Conservation (phyloP, 352 stramenopile genomes). For the Phytophthora hybrid region DNA sequence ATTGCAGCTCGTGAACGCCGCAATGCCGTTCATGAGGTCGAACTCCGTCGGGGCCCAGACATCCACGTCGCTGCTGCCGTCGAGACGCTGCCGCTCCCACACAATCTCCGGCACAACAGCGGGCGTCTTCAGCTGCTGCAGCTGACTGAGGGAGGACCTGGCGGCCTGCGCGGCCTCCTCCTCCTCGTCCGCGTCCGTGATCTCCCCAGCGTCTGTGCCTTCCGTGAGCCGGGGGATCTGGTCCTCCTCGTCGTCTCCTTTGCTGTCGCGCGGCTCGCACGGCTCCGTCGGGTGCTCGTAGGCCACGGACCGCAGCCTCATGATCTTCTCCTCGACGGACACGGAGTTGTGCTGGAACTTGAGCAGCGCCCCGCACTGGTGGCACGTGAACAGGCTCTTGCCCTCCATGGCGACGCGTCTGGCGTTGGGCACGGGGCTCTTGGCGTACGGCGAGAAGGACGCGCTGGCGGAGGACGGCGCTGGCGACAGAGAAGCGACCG, state of each 20-base stretch:
- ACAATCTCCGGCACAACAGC: constrained; percentile 59
- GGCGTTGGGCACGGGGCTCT: constrained; percentile 24
- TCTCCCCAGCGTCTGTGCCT: constrained; percentile 37
- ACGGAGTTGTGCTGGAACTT: constrained; percentile 70
- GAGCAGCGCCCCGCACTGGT: constrained; percentile 73
- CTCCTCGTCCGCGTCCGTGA: constrained; percentile 47
- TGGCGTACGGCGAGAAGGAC: constrained; percentile 42
- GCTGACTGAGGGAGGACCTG: constrained; percentile 37
- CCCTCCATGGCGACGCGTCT: constrained; percentile 67
- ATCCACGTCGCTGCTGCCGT: constrained; percentile 26
- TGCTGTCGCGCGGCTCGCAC: constrained; percentile 32
- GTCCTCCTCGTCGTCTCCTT: constrained; percentile 36
- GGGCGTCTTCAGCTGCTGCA: constrained; percentile 36
- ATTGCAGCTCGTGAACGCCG: constrained; percentile 71
- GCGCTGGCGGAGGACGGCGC: constrained; percentile 31
- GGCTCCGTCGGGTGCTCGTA: constrained; percentile 45
- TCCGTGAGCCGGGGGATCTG: constrained; percentile 41
- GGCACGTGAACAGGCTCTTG: constrained; percentile 82
- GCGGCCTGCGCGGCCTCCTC: constrained; percentile 32
- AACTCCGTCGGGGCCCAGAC: constrained; percentile 52
- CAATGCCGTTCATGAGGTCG: constrained; percentile 50
- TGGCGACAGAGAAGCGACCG: constrained; percentile 12
- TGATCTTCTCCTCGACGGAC: constrained; percentile 78
- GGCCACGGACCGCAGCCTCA: constrained; percentile 49
- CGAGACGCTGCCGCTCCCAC: constrained; percentile 59